Evolutionary conservation across 768 basidiomycete species (phyloP).

Genomic region (Dendrothele bispora): DNA sequence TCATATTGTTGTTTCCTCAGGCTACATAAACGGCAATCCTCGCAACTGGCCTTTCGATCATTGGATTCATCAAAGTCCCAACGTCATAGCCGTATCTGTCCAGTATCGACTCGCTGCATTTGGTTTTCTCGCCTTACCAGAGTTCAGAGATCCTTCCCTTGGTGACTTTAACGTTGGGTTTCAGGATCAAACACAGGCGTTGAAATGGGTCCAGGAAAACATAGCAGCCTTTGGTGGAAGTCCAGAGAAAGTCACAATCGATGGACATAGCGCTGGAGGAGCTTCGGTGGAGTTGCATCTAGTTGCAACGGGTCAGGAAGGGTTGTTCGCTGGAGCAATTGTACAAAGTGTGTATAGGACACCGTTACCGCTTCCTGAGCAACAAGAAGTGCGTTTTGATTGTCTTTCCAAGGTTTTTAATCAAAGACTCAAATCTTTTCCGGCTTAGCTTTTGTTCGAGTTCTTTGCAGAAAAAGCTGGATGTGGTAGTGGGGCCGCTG

Average conservation of each 20-base stretch:
- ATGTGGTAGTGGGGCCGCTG: slow-evolving; percentile 38
- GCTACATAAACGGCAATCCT: slow-evolving; percentile 59
- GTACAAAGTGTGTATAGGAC: slow-evolving; percentile 60
- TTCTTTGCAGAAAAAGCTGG: slow-evolving; percentile 49
- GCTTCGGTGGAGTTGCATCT: slow-evolving; percentile 57
- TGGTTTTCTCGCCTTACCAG: slow-evolving; percentile 59
- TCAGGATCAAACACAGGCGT: slow-evolving; percentile 49
- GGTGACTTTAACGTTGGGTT: slow-evolving; percentile 57
- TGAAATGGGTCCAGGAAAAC: slow-evolving; percentile 37
- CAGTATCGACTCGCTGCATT: slow-evolving; percentile 64
- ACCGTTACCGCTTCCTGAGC: slow-evolving; percentile 48
- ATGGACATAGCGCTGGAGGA: slow-evolving; percentile 61
- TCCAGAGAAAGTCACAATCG: slow-evolving; percentile 41
- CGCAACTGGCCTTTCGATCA: slow-evolving; percentile 64
- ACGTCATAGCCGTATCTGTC: slow-evolving; percentile 62
- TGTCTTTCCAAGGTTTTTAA: background rate
- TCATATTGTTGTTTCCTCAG: slow-evolving; percentile 24
- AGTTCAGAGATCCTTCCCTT: slow-evolving; percentile 33
- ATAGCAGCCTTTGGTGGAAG: slow-evolving; percentile 40
- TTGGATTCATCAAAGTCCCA: slow-evolving; percentile 62
- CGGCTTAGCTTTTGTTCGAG: slow-evolving; percentile 47
- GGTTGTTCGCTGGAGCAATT: slow-evolving; percentile 55
- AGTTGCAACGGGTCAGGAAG: slow-evolving; percentile 38
- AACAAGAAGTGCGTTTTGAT: slow-evolving; percentile 44
- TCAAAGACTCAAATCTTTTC: background rate